Percentiles rank a stretch among this genome's conserved stretches.
These are phyloP conservation scores for Phytophthora uliginosa DNA, from an alignment of 352 stramenopile species.

Conservation along the genomic window DNA sequence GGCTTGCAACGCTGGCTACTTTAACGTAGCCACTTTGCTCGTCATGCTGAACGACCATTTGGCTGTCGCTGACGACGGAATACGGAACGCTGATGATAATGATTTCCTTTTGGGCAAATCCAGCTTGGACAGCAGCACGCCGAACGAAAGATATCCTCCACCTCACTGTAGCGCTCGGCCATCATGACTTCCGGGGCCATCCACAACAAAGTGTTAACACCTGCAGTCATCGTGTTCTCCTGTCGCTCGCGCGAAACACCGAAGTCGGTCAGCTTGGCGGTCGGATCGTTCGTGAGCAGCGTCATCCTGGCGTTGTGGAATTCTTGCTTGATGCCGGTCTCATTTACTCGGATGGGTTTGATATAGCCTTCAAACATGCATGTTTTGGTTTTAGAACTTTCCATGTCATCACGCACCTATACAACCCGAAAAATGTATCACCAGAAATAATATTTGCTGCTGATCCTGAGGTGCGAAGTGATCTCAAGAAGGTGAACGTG, in stretches of 20 bases:
- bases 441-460: background rate
- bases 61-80: too few species aligned
- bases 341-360: background rate
- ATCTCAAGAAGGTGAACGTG: background rate
- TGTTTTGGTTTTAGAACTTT: background rate
- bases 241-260: background rate
- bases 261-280: background rate
- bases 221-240: background rate
- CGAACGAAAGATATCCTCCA: slow-evolving; percentile 2
- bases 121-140: background rate
- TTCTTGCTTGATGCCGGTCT: background rate
- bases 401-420: background rate
- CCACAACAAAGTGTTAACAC: background rate
- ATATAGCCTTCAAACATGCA: background rate
- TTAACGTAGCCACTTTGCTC: too few species aligned
- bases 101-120: too few species aligned
- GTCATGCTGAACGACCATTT: too few species aligned
- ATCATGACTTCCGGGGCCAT: slow-evolving; percentile 2
- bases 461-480: background rate
- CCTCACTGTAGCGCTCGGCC: slow-evolving; percentile 1
- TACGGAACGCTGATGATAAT: too few species aligned
- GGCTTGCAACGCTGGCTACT: too few species aligned
- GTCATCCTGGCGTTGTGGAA: background rate
- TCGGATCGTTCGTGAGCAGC: background rate
- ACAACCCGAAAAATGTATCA: background rate